These are phyloP conservation scores for Rhodomyrtus psidioides DNA, from an alignment of 441 rosid genomes.

Conservation along the genomic window DNA sequence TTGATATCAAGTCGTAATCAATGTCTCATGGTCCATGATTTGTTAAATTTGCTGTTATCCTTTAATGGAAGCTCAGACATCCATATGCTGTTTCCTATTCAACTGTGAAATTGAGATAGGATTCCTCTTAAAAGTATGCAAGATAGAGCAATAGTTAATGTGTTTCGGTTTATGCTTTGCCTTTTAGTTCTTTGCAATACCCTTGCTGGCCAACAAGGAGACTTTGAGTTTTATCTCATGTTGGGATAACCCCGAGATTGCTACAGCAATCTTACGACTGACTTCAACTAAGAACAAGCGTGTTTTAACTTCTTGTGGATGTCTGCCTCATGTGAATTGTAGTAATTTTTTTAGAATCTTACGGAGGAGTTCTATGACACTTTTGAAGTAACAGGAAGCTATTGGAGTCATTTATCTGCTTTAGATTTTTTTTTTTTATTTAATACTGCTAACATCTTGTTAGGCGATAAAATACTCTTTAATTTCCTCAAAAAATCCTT, in stretches of 20 bases:
- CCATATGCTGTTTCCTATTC: background rate
- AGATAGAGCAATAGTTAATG: background rate
- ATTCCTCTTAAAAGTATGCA: background rate
- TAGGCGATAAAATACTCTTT: background rate
- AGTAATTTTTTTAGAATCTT: fast-evolving
- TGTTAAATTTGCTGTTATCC: background rate
- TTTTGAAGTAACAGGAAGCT: background rate
- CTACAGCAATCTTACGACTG: background rate
- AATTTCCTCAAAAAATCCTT: background rate
- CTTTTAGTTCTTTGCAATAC: background rate
- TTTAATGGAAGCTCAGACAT: background rate
- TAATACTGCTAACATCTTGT: background rate
- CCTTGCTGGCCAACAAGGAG: background rate
- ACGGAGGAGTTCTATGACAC: background rate
- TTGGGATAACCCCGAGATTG: background rate
- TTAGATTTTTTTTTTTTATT: background rate
- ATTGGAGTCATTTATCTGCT: background rate
- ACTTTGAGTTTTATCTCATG: background rate
- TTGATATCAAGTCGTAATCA: background rate
- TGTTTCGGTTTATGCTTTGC: background rate
- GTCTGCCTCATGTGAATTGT: background rate
- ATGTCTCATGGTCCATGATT: background rate
- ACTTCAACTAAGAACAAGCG: background rate
- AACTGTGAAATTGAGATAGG: background rate
- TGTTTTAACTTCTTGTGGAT: background rate